A percentile compares a stretch with the other conserved stretches of the same genome.
Evolutionary conservation across 352 stramenopile genomes (phyloP).

Genomic region (Paralagenidium karlingii): DNA sequence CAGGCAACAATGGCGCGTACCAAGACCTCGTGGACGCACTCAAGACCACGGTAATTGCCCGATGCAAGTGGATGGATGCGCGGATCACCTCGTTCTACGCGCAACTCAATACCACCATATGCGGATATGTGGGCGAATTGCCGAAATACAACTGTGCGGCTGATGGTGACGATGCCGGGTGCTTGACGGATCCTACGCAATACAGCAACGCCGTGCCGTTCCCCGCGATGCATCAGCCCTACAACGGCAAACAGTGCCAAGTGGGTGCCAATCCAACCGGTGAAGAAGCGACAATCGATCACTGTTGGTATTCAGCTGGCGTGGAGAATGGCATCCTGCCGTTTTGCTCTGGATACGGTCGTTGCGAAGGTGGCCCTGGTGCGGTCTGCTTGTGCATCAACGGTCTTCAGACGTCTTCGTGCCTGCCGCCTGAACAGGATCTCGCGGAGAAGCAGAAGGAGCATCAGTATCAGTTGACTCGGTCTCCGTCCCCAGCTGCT

Average conservation of each 20-base stretch:
- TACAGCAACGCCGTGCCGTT: slow-evolving; percentile 29
- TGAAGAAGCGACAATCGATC: slow-evolving; percentile 32
- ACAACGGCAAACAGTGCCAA: slow-evolving; percentile 7
- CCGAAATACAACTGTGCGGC: slow-evolving; percentile 41
- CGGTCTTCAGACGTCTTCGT: slow-evolving; percentile 2
- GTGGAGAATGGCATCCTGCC: slow-evolving; percentile 32
- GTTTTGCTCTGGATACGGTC: slow-evolving; percentile 62
- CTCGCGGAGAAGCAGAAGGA: too few relatives aligned
- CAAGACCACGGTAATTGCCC: slow-evolving; percentile 13
- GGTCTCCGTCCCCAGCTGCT: too few relatives aligned
- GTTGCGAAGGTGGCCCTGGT: slow-evolving; percentile 41
- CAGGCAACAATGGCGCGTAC: slow-evolving; percentile 19
- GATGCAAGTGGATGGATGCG: slow-evolving; percentile 43
- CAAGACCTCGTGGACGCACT: slow-evolving; percentile 21
- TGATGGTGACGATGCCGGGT: slow-evolving; percentile 29
- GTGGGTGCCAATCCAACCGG: slow-evolving; percentile 1
- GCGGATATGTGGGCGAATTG: slow-evolving; percentile 19
- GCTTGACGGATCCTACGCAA: slow-evolving; percentile 15
- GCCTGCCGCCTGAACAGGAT: too few relatives aligned
- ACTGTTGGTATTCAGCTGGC: slow-evolving; percentile 62
- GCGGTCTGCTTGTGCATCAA: slow-evolving; percentile 47
- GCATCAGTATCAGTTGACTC: too few relatives aligned
- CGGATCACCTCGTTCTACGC: slow-evolving; percentile 24
- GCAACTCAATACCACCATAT: slow-evolving; percentile 14
- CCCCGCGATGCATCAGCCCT: slow-evolving; percentile 17